A percentile compares a stretch with the other conserved stretches of the same genome.
Evolutionary conservation across 2,329 filamentous ascomycete species (phyloP).

Genomic region (Cryphonectria radicalis): DNA sequence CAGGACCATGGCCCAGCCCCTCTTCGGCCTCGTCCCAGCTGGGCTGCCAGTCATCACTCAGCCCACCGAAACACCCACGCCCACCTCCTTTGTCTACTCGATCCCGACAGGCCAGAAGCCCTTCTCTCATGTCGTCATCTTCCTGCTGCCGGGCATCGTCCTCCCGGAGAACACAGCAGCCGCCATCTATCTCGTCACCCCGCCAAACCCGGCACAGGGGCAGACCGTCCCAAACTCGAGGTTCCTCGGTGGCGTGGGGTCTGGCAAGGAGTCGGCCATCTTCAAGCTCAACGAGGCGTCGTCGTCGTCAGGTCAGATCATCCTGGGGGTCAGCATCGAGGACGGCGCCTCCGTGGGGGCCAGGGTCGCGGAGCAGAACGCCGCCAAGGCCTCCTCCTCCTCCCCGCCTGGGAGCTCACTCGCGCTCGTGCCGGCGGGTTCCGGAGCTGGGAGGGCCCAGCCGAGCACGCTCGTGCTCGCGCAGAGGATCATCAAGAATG

Average conservation of each 20-base stretch:
- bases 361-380: slow-evolving; percentile 66
- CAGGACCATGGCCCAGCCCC: slow-evolving; percentile 46
- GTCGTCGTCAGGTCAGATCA: slow-evolving; percentile 53
- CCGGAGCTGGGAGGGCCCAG: slow-evolving; percentile 36
- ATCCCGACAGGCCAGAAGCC: slow-evolving; percentile 50
- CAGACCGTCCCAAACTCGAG: slow-evolving; percentile 64
- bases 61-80: slow-evolving; percentile 57
- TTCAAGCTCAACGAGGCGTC: slow-evolving; percentile 68
- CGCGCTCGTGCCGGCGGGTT: slow-evolving; percentile 35
- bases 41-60: slow-evolving; percentile 61
- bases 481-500: slow-evolving; percentile 93
- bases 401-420: slow-evolving; percentile 23
- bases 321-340: slow-evolving; percentile 84
- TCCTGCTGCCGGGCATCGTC: slow-evolving; percentile 77
- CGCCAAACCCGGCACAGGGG: slow-evolving; percentile 41
- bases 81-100: slow-evolving; percentile 61
- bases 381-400: slow-evolving; percentile 38
- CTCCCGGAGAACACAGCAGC: slow-evolving; percentile 80
- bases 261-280: slow-evolving; percentile 88
- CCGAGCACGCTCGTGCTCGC: slow-evolving; percentile 79
- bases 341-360: slow-evolving; percentile 71
- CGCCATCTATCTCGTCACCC: slow-evolving; percentile 81
- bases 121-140: slow-evolving; percentile 85
- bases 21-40: slow-evolving; percentile 65
- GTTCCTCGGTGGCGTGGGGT: slow-evolving; percentile 86